phyloP scores from a whole-genome alignment of 371 early-diverging fungal species.

The Apophysomyces sp. region DNA sequence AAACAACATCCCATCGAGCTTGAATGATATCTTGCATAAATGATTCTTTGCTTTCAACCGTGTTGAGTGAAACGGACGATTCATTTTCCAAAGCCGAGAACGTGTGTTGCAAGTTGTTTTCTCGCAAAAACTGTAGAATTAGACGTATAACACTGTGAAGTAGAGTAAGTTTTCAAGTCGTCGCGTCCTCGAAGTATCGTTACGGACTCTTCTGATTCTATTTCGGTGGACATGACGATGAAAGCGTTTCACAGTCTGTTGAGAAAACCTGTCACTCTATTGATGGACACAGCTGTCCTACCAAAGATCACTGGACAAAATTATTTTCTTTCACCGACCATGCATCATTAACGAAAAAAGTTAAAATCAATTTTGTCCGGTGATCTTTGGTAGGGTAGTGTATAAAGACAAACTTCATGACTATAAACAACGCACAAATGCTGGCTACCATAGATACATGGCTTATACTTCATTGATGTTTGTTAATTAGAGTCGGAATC shows the following conservation, averaged over 20 bases:
- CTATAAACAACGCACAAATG: too few relatives aligned
- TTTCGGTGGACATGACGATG: slow-evolving; percentile 21
- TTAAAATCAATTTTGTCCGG: too few relatives aligned
- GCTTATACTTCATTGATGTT: too few relatives aligned
- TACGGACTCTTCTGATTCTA: slow-evolving; percentile 27
- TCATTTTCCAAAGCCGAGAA: slow-evolving; percentile 84
- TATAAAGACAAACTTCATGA: too few relatives aligned
- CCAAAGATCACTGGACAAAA: too few relatives aligned
- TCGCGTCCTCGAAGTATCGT: background rate
- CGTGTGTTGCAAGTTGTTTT: slow-evolving; percentile 78
- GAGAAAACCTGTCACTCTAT: background rate
- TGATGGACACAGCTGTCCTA: too few relatives aligned
- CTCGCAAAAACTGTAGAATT: slow-evolving; percentile 89
- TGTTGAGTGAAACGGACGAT: slow-evolving; percentile 78
- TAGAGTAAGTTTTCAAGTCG: background rate
- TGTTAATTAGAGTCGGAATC: too few relatives aligned
- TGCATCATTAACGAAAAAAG: too few relatives aligned
- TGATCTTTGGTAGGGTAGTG: too few relatives aligned
- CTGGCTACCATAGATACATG: too few relatives aligned
- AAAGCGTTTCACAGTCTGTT: too few relatives aligned
- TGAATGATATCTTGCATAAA: slow-evolving; percentile 75
- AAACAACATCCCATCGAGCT: slow-evolving; percentile 89
- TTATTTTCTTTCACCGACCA: too few relatives aligned
- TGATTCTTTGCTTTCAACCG: slow-evolving; percentile 76
- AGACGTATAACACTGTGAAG: slow-evolving; percentile 70